phyloP scores from a whole-genome alignment of 768 basidiomycete species.

The Boletus reticuloceps region DNA sequence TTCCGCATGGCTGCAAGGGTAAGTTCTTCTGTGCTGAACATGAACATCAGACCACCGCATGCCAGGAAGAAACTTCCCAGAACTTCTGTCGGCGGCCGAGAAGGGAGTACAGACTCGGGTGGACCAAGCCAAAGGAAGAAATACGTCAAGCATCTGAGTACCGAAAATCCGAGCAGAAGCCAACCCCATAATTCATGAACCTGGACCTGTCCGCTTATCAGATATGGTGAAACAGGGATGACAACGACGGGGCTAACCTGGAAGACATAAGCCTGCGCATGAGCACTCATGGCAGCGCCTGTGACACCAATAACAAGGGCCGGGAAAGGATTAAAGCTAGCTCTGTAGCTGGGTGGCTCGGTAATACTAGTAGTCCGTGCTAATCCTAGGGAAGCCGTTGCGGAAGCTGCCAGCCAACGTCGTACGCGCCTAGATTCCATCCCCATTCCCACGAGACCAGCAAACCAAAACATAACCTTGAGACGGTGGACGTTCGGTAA shows the following conservation, averaged over 20 bases:
- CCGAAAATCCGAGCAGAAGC: conserved; percentile 73
- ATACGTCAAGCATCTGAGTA: conserved; percentile 85
- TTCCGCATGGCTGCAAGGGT: conserved; percentile 89
- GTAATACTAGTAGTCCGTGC: conserved; percentile 35
- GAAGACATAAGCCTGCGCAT: conserved; percentile 88
- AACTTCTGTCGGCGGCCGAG: conserved; percentile 91
- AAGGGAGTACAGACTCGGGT: conserved; percentile 80
- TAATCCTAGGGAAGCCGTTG: conserved; percentile 37
- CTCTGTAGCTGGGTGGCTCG: conserved; percentile 72
- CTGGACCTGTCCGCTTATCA: conserved; percentile 54
- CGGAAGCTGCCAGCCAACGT: conserved; percentile 66
- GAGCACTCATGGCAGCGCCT: conserved; percentile 91
- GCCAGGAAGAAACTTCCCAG: conserved; percentile 84
- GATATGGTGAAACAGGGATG: not conserved
- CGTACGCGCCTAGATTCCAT: conserved; percentile 78
- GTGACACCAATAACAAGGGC: conserved; percentile 93
- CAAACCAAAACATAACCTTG: conserved; percentile 92
- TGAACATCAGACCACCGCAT: conserved; percentile 86
- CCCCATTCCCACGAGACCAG: conserved; percentile 84
- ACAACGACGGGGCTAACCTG: conserved; percentile 43
- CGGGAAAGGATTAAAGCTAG: conserved; percentile 89
- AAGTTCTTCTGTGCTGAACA: conserved; percentile 86
- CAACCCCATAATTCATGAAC: conserved; percentile 92
- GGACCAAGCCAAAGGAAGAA: conserved; percentile 92
- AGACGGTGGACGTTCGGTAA: not conserved